Base-by-base conservation (phyloP, 2,329 filamentous ascomycete species). In the Calonectria fujianensis region DNA sequence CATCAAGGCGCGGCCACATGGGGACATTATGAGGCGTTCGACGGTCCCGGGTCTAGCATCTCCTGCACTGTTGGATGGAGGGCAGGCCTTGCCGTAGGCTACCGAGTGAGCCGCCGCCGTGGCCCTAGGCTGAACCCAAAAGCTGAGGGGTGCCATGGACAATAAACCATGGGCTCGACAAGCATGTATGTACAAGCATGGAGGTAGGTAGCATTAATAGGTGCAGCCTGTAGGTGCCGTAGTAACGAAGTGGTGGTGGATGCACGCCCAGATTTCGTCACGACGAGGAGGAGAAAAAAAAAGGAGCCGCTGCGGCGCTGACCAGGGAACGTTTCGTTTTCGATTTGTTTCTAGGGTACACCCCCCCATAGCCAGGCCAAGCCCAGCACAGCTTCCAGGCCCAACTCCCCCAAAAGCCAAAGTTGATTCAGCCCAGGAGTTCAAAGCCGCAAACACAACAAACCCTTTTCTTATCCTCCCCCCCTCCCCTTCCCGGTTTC, bases 291-390 rank as follows among this genome's bases (percentile, higher is more conserved):
- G 54, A 65, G 18, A 32, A 24, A 61, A 61, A 65, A 65, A 50
- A 32, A 65, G 61, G 41, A 50, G 61, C 64, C 39, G 35, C 48
- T 48, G 54, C 13, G 27, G 39, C 54, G 69, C 73, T 64, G 65
- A 69, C 73, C 69, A 74, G 72, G 72, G 67, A 74, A 74, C 71
- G 71, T 69, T 70, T 73, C 71, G 71, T 69, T 73, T 73, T 73
- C 71, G 65, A 73, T 65, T 70, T 68, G 71, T 70, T 73, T 73
- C 71, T 61, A 65, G 71, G 48, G 66, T 64, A n/a, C 45, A 59
- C 57, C 59, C 57, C 57, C 50, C 37, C 59, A 64, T 27, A 32
- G 24, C 59, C 39, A 65, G 51, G 57, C 57, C 57, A 63, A 63
- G 57, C 57, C 57, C 57, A 63, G 57, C 57, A 63, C 57, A 63